Conservation (phyloP, 352 stramenopile genomes). For the Phytopythium sindhum region DNA sequence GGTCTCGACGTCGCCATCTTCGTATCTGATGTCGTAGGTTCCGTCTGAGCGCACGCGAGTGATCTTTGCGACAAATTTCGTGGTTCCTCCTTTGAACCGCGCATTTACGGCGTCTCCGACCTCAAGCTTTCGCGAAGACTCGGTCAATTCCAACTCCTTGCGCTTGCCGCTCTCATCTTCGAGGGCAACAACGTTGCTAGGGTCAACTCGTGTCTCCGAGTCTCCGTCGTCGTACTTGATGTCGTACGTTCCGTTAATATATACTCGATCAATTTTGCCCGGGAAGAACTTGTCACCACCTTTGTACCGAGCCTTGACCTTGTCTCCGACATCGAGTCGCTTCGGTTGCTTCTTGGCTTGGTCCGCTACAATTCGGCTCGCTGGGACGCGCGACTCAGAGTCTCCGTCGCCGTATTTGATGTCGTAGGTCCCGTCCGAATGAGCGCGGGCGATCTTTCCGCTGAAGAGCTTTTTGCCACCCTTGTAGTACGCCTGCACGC, state of each 20-base stretch:
- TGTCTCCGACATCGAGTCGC: conserved; percentile 30
- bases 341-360: conserved; percentile 9
- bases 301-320: conserved; percentile 39
- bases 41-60: conserved; percentile 24
- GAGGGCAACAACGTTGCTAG: conserved; percentile 9
- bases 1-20: conserved; percentile 31
- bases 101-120: conserved; percentile 21
- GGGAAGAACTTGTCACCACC: conserved; percentile 29
- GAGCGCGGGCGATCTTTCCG: conserved; percentile 53
- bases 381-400: conserved; percentile 31
- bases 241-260: conserved; percentile 58
- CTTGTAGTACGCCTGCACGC: conserved; percentile 42
- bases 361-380: background rate
- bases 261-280: conserved; percentile 38
- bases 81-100: conserved; percentile 12
- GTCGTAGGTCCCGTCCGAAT: conserved; percentile 65
- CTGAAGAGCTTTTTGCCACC: conserved; percentile 54
- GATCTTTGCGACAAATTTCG: conserved; percentile 20
- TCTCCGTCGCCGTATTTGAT: conserved; percentile 66
- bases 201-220: conserved; percentile 25
- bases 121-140: conserved; percentile 5
- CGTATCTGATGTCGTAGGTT: conserved; percentile 36
- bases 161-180: background rate
- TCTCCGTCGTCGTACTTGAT: conserved; percentile 62
- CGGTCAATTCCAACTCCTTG: background rate